Conservation (phyloP, 75 land plant species). For the Isoetes taiwanensis region DNA sequence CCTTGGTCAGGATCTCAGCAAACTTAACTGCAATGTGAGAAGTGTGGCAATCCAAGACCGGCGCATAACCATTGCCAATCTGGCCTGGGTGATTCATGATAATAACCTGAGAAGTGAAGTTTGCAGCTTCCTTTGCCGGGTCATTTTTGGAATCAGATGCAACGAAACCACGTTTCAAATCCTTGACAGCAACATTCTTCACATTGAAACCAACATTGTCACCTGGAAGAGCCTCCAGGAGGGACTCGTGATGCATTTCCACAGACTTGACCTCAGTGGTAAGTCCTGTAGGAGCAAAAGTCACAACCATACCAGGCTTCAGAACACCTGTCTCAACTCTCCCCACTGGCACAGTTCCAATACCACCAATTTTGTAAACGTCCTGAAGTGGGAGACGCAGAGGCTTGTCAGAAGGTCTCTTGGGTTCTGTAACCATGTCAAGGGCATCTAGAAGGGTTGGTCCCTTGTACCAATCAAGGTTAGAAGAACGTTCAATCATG, state of each 20-base stretch:
- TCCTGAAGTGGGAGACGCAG: neutral
- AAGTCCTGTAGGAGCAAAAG: slow-evolving; percentile 19
- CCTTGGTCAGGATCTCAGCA: neutral
- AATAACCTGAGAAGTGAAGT: slow-evolving; percentile 13
- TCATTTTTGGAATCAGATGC: slow-evolving; percentile 14
- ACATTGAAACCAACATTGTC: slow-evolving; percentile 25
- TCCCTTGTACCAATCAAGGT: neutral
- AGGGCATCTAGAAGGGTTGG: neutral
- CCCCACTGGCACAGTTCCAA: slow-evolving; percentile 1
- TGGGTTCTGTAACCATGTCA: neutral
- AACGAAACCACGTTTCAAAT: slow-evolving; percentile 12
- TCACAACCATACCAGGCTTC: slow-evolving; percentile 17
- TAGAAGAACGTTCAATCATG: slow-evolving; percentile 26
- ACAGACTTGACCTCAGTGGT: slow-evolving; percentile 25
- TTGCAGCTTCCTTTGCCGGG: slow-evolving; percentile 3
- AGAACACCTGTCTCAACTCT: slow-evolving; percentile 8
- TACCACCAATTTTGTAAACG: slow-evolving; percentile 5
- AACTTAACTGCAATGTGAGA: slow-evolving; percentile 10
- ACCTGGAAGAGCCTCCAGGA: slow-evolving; percentile 14
- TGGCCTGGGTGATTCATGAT: slow-evolving; percentile 11
- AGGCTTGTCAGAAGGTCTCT: neutral
- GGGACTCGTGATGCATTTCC: slow-evolving; percentile 22
- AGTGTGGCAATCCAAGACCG: slow-evolving; percentile 7
- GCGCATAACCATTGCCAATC: slow-evolving; percentile 15
- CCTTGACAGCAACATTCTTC: slow-evolving; percentile 18